Evolutionary conservation across 371 early-diverging fungal species (phyloP), one percentile per base, ranked within the genome.

Genomic region (Phascolomyces articulosus): DNA sequence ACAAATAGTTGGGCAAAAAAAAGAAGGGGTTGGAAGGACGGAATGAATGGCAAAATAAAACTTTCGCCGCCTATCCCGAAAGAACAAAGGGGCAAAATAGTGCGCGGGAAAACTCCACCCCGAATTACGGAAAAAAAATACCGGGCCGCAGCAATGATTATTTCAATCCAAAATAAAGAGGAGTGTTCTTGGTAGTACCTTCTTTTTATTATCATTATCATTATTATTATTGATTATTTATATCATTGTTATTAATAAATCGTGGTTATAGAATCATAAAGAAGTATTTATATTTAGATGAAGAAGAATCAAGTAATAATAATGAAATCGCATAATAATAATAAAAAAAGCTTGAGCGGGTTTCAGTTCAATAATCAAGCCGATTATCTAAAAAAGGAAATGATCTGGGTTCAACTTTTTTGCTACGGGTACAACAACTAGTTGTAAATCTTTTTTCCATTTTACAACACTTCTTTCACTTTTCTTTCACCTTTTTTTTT

Each of bases 391-490:
- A 47, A 47, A n/a, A 3, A 3, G 47, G 47, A 47, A 47, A 16
- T 47, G 47, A 47, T 47, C 47, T 47, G 47, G 47, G 47, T 47
- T 47, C 47, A 47, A 47, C 16, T 18, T 34, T 47, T 44, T 44
- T 47, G 47, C 8, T 47, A 47, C 47, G 47, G 34, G 34, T 47
- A 6, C 47, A 47, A 47, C 47, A 34, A 34, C 34, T 34, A 34
- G 47, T n/a, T 20, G 47, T 31, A 38, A 27, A 38, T 57, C 40
- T 34, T 58, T n/a, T n/a, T 51, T 51, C 51, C n/a, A 18, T 51
- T 56, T 29, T 21, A 7, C 15, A 27, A 20, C n/a, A 3, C n/a
- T 20, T 40, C 60, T 47, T 40, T 11, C 29, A 29, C 38, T 58
- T 58, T 40, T 38, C 11, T 40, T 4, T 16, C 2, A 40, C 40